phyloP scores from a whole-genome alignment of 73 alveolate genomes.

The Blepharisma japonicum region DNA sequence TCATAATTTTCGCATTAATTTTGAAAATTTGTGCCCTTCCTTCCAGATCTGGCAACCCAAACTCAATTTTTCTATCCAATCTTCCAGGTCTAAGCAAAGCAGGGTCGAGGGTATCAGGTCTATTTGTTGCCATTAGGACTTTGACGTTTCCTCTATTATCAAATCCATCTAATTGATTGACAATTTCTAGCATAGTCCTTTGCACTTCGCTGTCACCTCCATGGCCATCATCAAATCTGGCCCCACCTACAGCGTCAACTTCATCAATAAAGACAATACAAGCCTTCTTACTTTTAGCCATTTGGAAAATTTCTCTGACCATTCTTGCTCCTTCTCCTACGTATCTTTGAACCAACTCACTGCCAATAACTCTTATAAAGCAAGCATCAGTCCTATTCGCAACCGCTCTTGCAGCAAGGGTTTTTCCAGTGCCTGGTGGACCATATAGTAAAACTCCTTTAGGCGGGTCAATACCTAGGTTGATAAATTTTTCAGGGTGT shows the following conservation, averaged over 20 bases:
- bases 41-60: conserved; percentile 98
- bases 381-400: conserved; percentile 97
- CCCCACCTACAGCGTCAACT: conserved; percentile 99
- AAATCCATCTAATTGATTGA: conserved; percentile 98
- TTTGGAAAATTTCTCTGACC: conserved; percentile 98
- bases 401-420: conserved; percentile 99
- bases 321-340: conserved; percentile 99
- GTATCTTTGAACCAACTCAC: conserved; percentile 98
- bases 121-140: conserved; percentile 98
- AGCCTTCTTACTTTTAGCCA: conserved; percentile 92
- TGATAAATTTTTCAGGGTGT: conserved; percentile 85
- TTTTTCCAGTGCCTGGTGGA: conserved; percentile 99
- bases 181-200: conserved; percentile 97
- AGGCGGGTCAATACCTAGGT: conserved; percentile 97
- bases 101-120: conserved; percentile 99
- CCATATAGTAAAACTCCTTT: conserved; percentile 97
- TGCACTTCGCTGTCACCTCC: conserved; percentile 95
- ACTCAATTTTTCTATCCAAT: conserved; percentile 98
- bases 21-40: conserved; percentile 96
- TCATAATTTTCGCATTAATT: conserved; percentile 98
- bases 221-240: conserved; percentile 96
- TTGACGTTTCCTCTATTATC: conserved; percentile 98
- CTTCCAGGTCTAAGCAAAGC: conserved; percentile 99
- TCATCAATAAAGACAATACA: conserved; percentile 99
- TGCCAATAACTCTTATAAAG: conserved; percentile 98